A percentile compares a stretch with the other conserved stretches of the same genome.
These are phyloP conservation scores for Ceratocystis harringtonii DNA, from an alignment of 2,329 filamentous ascomycete genomes.

Conservation along the genomic window DNA sequence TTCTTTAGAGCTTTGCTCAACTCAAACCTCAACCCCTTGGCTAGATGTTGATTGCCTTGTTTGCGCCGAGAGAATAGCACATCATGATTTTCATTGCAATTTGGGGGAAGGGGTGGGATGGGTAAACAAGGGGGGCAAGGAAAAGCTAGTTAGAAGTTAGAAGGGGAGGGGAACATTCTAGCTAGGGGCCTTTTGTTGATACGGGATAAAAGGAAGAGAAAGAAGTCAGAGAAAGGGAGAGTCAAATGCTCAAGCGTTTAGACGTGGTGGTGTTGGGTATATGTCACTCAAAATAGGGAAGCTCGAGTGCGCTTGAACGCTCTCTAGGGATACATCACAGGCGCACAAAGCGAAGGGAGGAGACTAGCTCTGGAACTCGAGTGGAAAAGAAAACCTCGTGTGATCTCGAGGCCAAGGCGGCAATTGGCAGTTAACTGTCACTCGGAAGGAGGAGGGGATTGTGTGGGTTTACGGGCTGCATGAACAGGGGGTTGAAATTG, in stretches of 20 bases:
- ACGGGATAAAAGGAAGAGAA: background rate
- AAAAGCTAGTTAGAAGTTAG: background rate
- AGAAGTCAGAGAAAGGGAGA: background rate
- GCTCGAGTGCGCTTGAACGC: too few species aligned
- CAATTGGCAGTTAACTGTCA: background rate
- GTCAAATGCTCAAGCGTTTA: too few species aligned
- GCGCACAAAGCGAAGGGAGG: too few species aligned
- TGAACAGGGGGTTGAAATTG: background rate
- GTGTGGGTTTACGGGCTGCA: background rate
- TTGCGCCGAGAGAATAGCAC: background rate
- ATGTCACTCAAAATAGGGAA: too few species aligned
- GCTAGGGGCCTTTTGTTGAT: background rate
- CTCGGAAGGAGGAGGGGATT: background rate
- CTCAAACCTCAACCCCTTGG: background rate
- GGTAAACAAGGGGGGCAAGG: background rate
- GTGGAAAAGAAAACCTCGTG: too few species aligned
- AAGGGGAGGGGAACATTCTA: background rate
- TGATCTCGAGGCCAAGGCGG: background rate
- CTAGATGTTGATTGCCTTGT: background rate
- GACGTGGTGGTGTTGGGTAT: background rate
- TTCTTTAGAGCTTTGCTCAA: background rate
- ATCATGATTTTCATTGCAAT: conserved; percentile 5
- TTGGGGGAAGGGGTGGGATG: background rate
- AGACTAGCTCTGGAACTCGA: too few species aligned
- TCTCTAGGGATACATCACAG: too few species aligned